Evolutionary conservation across 768 basidiomycete species (phyloP).

Genomic region (Filobasidium floriforme): DNA sequence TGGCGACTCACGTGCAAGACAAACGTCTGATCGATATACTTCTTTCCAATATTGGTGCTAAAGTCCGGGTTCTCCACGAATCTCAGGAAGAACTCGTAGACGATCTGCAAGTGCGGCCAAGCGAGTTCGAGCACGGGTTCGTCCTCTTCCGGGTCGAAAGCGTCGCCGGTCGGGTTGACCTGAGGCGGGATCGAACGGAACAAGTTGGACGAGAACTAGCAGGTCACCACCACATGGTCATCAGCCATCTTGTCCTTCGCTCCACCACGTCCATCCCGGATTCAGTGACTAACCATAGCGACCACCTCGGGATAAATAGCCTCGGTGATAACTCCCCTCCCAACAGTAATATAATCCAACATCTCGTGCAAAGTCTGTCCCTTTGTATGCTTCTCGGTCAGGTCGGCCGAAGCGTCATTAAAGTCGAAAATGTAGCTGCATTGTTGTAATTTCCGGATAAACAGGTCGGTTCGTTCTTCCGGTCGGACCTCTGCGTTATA

Average conservation of each 20-base stretch:
- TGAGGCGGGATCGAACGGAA: slow-evolving; percentile 99
- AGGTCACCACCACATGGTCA: neutral
- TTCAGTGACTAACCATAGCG: slow-evolving; percentile 69
- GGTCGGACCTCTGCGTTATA: slow-evolving; percentile 92
- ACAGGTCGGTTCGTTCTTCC: slow-evolving; percentile 78
- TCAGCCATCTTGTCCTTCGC: neutral
- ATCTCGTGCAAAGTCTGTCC: slow-evolving; percentile 95
- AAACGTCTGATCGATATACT: slow-evolving; percentile 92
- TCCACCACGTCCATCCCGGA: neutral
- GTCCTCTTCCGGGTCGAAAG: slow-evolving; percentile 98
- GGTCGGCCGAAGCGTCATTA: slow-evolving; percentile 89
- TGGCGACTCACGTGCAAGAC: slow-evolving; percentile 57
- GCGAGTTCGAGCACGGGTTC: slow-evolving; percentile 97
- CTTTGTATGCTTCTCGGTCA: slow-evolving; percentile 97
- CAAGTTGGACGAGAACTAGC: slow-evolving; percentile 89
- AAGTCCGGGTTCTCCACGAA: slow-evolving; percentile 97
- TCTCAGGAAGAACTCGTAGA: slow-evolving; percentile 98
- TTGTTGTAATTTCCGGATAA: slow-evolving; percentile 89
- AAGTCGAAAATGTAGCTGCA: slow-evolving; percentile 97
- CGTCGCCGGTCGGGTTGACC: slow-evolving; percentile 95
- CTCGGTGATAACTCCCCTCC: slow-evolving; percentile 92
- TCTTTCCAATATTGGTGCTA: slow-evolving; percentile 94
- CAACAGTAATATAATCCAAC: slow-evolving; percentile 97
- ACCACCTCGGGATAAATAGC: slow-evolving; percentile 97
- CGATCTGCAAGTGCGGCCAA: slow-evolving; percentile 98